A percentile compares a stretch with the other conserved stretches of the same genome.
These are phyloP conservation scores for Naganishia kalamii DNA, from an alignment of 768 basidiomycete species.

Conservation along the genomic window DNA sequence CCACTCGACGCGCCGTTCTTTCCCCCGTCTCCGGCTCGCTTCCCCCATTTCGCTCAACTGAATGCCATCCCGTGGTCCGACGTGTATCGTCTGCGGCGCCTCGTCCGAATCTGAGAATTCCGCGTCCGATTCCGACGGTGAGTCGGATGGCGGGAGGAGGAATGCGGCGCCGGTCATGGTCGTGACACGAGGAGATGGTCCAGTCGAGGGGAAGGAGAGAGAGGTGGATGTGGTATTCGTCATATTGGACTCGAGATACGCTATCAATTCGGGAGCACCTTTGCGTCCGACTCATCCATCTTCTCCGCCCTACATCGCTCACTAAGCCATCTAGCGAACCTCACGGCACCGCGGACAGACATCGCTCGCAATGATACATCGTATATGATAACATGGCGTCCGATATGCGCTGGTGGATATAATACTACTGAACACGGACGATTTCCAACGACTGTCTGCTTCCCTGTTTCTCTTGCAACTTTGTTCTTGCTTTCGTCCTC, in stretches of 20 bases:
- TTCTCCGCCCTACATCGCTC: no score
- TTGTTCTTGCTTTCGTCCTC: neutral
- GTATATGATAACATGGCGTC: no score
- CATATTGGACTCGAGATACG: no score
- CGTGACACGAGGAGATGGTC: no score
- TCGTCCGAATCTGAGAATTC: neutral
- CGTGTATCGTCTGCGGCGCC: conserved; percentile 6
- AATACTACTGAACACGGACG: neutral
- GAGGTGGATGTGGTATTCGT: no score
- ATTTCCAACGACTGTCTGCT: neutral
- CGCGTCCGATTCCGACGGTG: neutral
- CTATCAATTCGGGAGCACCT: no score
- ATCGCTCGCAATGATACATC: no score
- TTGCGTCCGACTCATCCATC: no score
- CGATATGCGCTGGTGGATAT: no score
- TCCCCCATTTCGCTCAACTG: neutral
- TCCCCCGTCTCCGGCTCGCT: neutral
- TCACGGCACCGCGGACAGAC: no score
- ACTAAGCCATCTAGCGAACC: no score
- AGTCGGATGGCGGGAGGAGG: neutral
- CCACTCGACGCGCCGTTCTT: conserved; percentile 34
- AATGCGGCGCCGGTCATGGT: neutral
- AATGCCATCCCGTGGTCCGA: neutral
- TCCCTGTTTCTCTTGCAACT: neutral
- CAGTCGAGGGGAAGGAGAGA: no score